Evolutionary conservation across 1,284 basidiomycete genomes (phyloP), one percentile per base, ranked within the genome.

Genomic region (Naganishia sp.): DNA sequence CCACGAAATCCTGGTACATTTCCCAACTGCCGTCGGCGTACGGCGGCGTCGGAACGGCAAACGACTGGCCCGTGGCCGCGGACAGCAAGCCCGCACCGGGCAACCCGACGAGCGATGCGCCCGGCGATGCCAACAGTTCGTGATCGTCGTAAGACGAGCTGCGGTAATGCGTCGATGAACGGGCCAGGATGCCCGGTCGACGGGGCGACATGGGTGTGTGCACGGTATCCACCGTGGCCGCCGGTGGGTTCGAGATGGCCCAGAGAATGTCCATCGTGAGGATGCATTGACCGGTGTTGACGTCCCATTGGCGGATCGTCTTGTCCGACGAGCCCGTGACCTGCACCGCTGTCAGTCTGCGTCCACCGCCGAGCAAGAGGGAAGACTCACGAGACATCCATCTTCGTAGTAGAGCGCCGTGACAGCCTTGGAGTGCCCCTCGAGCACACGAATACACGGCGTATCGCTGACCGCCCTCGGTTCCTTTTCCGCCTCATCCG

Each of bases 241-340:
- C 78, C 70, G 84, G 72, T 1, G 93, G 88, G 80, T 99, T 95
- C 18, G 92, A 92, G 72, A 99, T 97, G 3, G 95, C 95, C 96
- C 96, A 99, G 21, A 99, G 86, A 69, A 99, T 96, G 80, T 99
- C 96, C 96, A 99, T 99, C 13, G 95, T 96, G 82, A 97, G 88
- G 57, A 99, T 89, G 78, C 95, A 98, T 82, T 99, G 95, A 5
- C 95, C 95, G 0, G 95, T 98, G 46, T 87, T 87, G 65, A 99
- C 86, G 77, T 99, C 95, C 96, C 96, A 99, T 78, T 99, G 94
- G 2, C 95, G 89, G 67, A 99, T 85, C 1, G 96, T 99, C 82
- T 98, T 97, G 82, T 99, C 96, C 3, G 92, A 93, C 3, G 95
- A 95, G 55, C 96, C 96, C 2, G 94, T 96, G 13, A 98, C 90